phyloP scores from a whole-genome alignment of 148 eudicot genomes.

The Euryodendron excelsum region DNA sequence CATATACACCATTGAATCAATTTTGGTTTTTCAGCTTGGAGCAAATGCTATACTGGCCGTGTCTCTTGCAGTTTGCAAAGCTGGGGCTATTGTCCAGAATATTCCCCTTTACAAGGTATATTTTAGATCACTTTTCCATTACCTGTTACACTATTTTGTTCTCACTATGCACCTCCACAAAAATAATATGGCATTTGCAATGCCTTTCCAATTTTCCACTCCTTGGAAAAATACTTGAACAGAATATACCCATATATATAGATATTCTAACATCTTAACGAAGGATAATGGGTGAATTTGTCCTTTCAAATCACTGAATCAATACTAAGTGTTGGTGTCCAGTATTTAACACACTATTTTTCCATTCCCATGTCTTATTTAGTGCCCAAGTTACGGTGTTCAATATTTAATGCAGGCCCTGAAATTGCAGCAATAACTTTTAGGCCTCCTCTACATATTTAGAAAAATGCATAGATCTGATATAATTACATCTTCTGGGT shows the following conservation, averaged over 20 bases:
- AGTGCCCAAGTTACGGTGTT: background rate
- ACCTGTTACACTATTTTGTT: background rate
- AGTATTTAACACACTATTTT: background rate
- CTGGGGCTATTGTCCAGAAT: slow-evolving; percentile 76
- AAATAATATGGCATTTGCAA: background rate
- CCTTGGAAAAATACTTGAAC: background rate
- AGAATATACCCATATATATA: background rate
- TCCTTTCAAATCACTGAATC: background rate
- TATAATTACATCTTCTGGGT: slow-evolving; percentile 4
- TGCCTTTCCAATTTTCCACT: background rate
- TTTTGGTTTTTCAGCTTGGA: slow-evolving; percentile 57
- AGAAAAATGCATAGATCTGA: background rate
- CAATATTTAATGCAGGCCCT: background rate
- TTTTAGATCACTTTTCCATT: background rate
- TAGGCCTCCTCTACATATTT: background rate
- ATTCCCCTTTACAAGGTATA: slow-evolving; percentile 83
- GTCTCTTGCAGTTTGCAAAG: slow-evolving; percentile 94
- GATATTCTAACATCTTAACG: background rate
- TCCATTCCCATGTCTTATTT: background rate
- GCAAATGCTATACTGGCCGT: slow-evolving; percentile 95
- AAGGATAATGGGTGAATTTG: background rate
- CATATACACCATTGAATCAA: background rate
- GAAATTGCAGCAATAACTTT: background rate
- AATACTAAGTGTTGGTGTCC: background rate
- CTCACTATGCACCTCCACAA: background rate